Conservation (phyloP, 805 yeast genomes). For the Yamadazyma phyllophila region DNA sequence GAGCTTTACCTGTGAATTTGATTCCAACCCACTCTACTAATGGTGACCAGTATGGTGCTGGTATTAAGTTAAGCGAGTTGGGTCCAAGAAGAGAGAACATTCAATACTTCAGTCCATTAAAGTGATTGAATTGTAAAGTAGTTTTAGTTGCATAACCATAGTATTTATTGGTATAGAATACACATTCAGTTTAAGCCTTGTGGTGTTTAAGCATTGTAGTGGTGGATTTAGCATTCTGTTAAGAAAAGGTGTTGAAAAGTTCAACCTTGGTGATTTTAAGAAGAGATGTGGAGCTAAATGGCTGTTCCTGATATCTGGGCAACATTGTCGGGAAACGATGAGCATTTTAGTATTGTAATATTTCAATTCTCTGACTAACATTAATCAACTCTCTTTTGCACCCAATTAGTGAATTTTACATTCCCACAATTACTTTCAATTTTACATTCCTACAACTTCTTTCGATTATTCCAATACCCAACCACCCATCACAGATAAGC, state of each 20-base stretch:
- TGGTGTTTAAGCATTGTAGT: too few species aligned
- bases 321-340: too few species aligned
- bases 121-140: conserved; percentile 4
- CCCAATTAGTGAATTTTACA: too few species aligned
- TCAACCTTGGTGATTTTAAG: not conserved
- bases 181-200: not conserved
- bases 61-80: conserved; percentile 40
- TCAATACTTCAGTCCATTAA: conserved; percentile 38
- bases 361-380: too few species aligned
- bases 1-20: conserved; percentile 25
- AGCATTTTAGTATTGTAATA: too few species aligned
- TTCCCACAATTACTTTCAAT: too few species aligned
- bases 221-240: too few species aligned
- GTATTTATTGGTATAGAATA: conserved; percentile 1
- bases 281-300: not conserved
- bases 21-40: conserved; percentile 42
- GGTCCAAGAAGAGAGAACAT: conserved; percentile 47
- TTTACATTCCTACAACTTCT: too few species aligned
- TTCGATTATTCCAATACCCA: too few species aligned
- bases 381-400: too few species aligned
- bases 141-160: not conserved
- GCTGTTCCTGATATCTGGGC: too few species aligned
- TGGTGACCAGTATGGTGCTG: conserved; percentile 43
- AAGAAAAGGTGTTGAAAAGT: not conserved
- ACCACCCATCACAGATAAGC: too few species aligned